Evolutionary conservation across 805 yeast genomes (phyloP).

Genomic region (Scheffersomyces coipomensis): DNA sequence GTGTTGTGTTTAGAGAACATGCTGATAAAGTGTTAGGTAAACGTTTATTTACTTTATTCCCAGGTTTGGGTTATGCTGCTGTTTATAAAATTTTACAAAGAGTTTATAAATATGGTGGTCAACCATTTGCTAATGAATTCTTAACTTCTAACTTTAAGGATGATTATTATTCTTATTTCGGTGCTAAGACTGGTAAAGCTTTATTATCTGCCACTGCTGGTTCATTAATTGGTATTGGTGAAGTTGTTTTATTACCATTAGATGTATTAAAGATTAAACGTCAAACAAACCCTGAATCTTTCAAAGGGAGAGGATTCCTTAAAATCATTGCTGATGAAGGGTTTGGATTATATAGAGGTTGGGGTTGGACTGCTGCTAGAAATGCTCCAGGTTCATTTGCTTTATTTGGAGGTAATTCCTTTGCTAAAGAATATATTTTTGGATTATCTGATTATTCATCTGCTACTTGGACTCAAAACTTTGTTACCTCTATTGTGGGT

Average conservation of each 20-base stretch:
- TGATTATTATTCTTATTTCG: constrained; percentile 73
- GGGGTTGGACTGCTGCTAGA: constrained; percentile 99
- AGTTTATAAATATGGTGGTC: constrained; percentile 99
- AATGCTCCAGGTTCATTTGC: constrained; percentile 99
- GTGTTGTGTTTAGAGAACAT: constrained; percentile 81
- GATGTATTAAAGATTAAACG: constrained; percentile 97
- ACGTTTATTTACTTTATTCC: constrained; percentile 82
- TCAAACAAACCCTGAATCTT: constrained; percentile 99
- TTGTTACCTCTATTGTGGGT: constrained; percentile 91
- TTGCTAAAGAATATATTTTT: constrained; percentile 93
- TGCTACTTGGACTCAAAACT: constrained; percentile 95
- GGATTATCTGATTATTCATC: constrained; percentile 81
- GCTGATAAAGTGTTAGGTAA: constrained; percentile 69
- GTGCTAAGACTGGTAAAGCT: constrained; percentile 97
- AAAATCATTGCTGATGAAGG: constrained; percentile 90
- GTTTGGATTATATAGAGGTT: constrained; percentile 89
- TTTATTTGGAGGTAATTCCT: constrained; percentile 96
- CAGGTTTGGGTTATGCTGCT: constrained; percentile 98
- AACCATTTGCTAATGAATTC: constrained; percentile 96
- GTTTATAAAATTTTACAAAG: constrained; percentile 94
- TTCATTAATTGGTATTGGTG: constrained; percentile 95
- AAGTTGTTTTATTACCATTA: constrained; percentile 89
- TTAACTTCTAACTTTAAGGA: constrained; percentile 71
- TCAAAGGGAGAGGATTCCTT: constrained; percentile 95
- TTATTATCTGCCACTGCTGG: constrained; percentile 96